These are phyloP conservation scores for Phytopythium ostracodes DNA, from an alignment of 352 stramenopile genomes.

Conservation along the genomic window DNA sequence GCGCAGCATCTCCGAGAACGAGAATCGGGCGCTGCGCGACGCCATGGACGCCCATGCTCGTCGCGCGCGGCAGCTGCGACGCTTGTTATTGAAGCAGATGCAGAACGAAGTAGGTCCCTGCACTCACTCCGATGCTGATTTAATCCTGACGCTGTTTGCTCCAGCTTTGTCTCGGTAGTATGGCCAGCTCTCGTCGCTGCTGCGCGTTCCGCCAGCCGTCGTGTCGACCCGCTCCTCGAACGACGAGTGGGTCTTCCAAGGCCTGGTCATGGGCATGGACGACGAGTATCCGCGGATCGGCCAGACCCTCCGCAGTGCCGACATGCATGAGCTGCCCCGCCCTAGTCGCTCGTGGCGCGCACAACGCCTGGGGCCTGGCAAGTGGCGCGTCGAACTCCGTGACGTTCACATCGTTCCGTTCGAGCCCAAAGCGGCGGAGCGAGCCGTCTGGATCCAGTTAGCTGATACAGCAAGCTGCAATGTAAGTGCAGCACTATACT, in stretches of 20 bases:
- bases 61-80: background rate
- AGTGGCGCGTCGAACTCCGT: background rate
- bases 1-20: background rate
- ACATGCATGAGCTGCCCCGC: background rate
- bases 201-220: background rate
- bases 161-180: background rate
- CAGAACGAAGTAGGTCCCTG: background rate
- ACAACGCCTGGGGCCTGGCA: background rate
- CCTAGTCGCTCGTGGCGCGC: background rate
- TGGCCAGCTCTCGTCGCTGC: background rate
- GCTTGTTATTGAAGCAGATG: background rate
- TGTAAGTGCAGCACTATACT: background rate
- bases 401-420: background rate
- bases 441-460: background rate
- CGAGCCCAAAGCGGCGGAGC: background rate
- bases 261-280: background rate
- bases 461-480: background rate
- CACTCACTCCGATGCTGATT: background rate
- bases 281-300: background rate
- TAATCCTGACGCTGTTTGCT: background rate
- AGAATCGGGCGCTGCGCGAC: background rate
- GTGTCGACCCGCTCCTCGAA: background rate
- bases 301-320: background rate
- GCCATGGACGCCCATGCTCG: background rate
- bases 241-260: background rate